Evolutionary conservation across 495 filamentous ascomycete species (phyloP).

Genomic region (Glutinoglossum americanum): DNA sequence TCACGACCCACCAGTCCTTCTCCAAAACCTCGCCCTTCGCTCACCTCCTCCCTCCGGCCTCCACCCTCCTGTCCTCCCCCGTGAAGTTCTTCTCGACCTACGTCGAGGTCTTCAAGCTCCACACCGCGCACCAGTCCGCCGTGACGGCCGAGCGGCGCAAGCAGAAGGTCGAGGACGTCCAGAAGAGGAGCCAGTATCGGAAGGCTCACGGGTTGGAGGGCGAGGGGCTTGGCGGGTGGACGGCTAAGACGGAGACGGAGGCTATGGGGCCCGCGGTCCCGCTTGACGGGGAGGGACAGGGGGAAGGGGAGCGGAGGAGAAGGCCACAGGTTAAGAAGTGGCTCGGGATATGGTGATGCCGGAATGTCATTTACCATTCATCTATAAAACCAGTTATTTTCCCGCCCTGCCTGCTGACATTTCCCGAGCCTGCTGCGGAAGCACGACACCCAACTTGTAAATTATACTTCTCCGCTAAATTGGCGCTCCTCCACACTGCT

Average conservation of each 20-base stretch:
- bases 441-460: too few relatives aligned
- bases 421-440: too few relatives aligned
- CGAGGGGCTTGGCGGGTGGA: slow-evolving; percentile 25
- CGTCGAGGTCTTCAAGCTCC: slow-evolving; percentile 45
- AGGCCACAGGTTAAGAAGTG: slow-evolving; percentile 31
- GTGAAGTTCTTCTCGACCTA: slow-evolving; percentile 32
- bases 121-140: slow-evolving; percentile 38
- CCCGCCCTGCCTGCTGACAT: too few relatives aligned
- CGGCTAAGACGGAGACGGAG: slow-evolving; percentile 18
- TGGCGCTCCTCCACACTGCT: too few relatives aligned
- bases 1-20: slow-evolving; percentile 54
- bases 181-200: slow-evolving; percentile 57
- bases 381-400: too few relatives aligned
- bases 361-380: neutral
- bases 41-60: slow-evolving; percentile 44
- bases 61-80: slow-evolving; percentile 38
- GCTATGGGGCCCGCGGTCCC: slow-evolving; percentile 13
- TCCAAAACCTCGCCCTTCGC: slow-evolving; percentile 43
- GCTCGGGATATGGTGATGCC: slow-evolving; percentile 35
- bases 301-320: slow-evolving; percentile 13
- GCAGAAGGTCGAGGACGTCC: slow-evolving; percentile 49
- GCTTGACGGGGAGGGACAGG: too few relatives aligned
- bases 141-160: slow-evolving; percentile 42
- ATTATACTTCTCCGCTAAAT: too few relatives aligned
- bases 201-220: slow-evolving; percentile 57